A percentile compares a stretch with the other conserved stretches of the same genome.
Evolutionary conservation across 306 rosid genomes (phyloP).

Genomic region (Abrus precatorius): DNA sequence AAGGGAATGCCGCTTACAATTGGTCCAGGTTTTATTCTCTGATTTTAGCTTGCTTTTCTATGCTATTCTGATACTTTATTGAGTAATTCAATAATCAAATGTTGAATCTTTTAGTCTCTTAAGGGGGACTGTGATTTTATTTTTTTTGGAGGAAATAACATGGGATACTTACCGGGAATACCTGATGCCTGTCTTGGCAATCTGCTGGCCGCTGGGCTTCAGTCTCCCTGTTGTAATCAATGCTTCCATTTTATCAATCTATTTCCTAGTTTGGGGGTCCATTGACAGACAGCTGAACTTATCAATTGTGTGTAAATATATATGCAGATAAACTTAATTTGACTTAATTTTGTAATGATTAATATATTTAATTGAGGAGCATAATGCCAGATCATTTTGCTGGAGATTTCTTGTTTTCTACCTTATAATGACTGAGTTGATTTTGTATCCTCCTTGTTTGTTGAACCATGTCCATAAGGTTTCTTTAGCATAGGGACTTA

Average conservation of each 20-base stretch:
- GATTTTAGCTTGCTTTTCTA: constrained; percentile 40
- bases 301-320: constrained; percentile 12
- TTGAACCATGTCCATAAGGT: neutral
- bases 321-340: constrained; percentile 26
- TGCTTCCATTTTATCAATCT: constrained; percentile 1
- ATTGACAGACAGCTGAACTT: neutral
- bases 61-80: constrained; percentile 20
- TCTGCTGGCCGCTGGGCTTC: neutral
- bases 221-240: neutral
- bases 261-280: constrained; percentile 18
- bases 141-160: neutral
- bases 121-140: neutral
- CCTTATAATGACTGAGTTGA: neutral
- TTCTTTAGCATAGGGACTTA: constrained; percentile 2
- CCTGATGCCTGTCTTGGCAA: neutral
- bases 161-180: neutral
- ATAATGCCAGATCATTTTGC: constrained; percentile 15
- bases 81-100: constrained; percentile 36
- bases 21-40: constrained; percentile 88
- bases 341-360: constrained; percentile 15
- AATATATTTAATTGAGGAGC: neutral
- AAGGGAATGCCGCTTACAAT: constrained; percentile 95
- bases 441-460: constrained; percentile 29
- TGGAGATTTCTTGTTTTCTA: neutral
- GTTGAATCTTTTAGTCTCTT: neutral